Evolutionary conservation across 441 rosid genomes (phyloP).

Genomic region (Populus hybrid): DNA sequence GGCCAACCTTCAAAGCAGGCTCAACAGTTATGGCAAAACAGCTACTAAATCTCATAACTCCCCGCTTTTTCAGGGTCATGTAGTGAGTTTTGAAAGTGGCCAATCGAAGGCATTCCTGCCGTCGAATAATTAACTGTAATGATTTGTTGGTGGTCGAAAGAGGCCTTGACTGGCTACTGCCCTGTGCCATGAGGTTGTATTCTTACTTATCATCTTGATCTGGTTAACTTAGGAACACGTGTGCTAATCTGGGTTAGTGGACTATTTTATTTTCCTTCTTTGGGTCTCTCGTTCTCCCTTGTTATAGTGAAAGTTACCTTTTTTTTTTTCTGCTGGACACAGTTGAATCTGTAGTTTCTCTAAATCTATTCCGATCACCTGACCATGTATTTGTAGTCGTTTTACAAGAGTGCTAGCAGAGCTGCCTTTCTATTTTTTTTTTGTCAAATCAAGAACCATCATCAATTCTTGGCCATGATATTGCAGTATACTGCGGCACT

Average conservation of each 20-base stretch:
- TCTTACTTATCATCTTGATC: conserved; percentile 33
- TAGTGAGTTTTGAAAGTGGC: conserved; percentile 38
- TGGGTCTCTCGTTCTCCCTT: background rate
- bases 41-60: conserved; percentile 57
- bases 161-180: conserved; percentile 40
- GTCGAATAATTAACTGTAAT: conserved; percentile 22
- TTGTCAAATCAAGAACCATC: background rate
- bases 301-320: background rate
- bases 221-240: conserved; percentile 54
- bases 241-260: conserved; percentile 58
- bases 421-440: background rate
- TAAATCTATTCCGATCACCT: background rate
- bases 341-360: background rate
- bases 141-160: conserved; percentile 22
- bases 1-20: conserved; percentile 88
- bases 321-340: background rate
- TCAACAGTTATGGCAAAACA: conserved; percentile 95
- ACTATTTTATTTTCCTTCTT: background rate
- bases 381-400: background rate
- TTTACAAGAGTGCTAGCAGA: background rate
- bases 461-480: too few relatives aligned
- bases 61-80: conserved; percentile 55
- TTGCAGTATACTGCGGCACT: too few relatives aligned
- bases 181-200: conserved; percentile 60
- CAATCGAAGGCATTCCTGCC: conserved; percentile 30